Percentiles rank a stretch among this genome's conserved stretches.
These are phyloP conservation scores for Eucalyptus curtisii DNA, from an alignment of 345 rosid genomes.

Conservation along the genomic window DNA sequence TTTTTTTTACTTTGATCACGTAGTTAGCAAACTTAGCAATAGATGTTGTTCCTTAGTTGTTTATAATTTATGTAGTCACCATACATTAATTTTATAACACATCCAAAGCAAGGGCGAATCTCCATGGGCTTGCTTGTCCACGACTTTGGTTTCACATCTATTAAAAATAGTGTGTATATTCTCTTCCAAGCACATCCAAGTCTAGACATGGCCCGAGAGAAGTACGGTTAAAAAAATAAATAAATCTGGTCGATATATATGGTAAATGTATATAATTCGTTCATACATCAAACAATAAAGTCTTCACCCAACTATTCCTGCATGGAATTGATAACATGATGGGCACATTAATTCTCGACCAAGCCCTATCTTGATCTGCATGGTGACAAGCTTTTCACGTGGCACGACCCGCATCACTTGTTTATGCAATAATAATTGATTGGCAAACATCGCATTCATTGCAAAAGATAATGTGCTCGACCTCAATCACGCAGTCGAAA, in stretches of 20 bases:
- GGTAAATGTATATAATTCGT: background rate
- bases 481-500: background rate
- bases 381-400: background rate
- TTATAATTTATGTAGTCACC: background rate
- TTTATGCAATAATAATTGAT: background rate
- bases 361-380: background rate
- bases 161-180: background rate
- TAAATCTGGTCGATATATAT: background rate
- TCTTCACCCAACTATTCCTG: background rate
- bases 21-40: background rate
- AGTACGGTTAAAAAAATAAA: background rate
- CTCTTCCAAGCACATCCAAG: background rate
- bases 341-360: background rate
- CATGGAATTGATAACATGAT: background rate
- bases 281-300: background rate
- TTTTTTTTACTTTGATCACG: background rate
- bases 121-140: background rate
- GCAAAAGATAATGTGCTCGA: background rate
- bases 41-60: background rate
- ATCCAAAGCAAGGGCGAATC: background rate
- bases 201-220: background rate
- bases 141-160: background rate
- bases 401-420: background rate
- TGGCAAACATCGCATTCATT: background rate
- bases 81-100: background rate